phyloP scores from a whole-genome alignment of 352 stramenopile genomes.

The Phytopythium chamaehyphon region DNA sequence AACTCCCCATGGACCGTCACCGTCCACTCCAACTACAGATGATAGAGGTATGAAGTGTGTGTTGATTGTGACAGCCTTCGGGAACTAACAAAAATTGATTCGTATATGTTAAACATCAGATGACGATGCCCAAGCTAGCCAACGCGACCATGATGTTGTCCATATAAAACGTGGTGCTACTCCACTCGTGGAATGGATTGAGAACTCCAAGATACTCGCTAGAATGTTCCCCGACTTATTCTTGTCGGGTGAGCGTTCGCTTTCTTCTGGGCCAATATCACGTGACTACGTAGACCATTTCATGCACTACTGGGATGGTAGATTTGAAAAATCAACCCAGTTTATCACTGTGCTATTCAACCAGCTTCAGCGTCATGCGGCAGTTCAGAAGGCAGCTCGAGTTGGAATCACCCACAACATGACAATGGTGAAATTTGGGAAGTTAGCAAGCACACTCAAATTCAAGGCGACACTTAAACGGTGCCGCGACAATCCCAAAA shows the following conservation, averaged over 20 bases:
- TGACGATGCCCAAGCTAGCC: too few relatives aligned
- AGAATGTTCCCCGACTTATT: slow-evolving; percentile 11
- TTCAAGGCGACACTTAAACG: neutral
- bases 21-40: too few relatives aligned
- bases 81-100: neutral
- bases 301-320: slow-evolving; percentile 11
- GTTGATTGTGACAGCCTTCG: too few relatives aligned
- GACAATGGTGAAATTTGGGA: slow-evolving; percentile 5
- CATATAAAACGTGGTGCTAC: neutral
- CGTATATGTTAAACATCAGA: too few relatives aligned
- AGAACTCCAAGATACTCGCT: slow-evolving; percentile 11
- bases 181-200: slow-evolving; percentile 9
- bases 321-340: slow-evolving; percentile 6
- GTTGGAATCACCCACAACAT: neutral
- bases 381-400: slow-evolving; percentile 6
- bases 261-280: slow-evolving; percentile 1
- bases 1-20: too few relatives aligned
- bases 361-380: slow-evolving; percentile 11
- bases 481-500: slow-evolving; percentile 5
- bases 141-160: neutral
- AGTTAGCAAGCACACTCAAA: neutral
- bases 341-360: slow-evolving; percentile 12
- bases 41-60: too few relatives aligned
- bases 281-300: slow-evolving; percentile 2
- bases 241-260: neutral